A percentile compares a stretch with the other conserved stretches of the same genome.
Evolutionary conservation across 2,329 filamentous ascomycete genomes (phyloP).

Genomic region (Neonectria magnoliae): DNA sequence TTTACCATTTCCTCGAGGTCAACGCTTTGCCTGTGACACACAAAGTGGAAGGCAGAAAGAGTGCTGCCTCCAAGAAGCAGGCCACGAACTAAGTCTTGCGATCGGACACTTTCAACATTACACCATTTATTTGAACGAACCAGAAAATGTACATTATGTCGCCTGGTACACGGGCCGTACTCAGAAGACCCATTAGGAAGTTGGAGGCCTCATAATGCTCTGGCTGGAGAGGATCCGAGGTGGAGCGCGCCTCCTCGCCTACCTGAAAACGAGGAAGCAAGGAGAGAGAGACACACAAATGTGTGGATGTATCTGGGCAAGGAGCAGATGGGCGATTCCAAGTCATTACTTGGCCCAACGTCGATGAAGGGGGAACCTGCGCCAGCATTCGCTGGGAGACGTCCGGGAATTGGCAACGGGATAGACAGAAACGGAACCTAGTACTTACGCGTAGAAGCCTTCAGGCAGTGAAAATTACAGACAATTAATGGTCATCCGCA

Average conservation of each 20-base stretch:
- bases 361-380: background rate
- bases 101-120: background rate
- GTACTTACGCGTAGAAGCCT: background rate
- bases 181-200: background rate
- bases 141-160: conserved; percentile 15
- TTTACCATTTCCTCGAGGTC: conserved; percentile 97
- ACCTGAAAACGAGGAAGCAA: background rate
- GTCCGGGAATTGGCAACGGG: background rate
- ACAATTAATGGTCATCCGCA: background rate
- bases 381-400: background rate
- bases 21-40: conserved; percentile 64
- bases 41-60: conserved; percentile 26
- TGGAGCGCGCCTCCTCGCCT: background rate
- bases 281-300: background rate
- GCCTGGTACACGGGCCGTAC: background rate
- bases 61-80: conserved; percentile 28
- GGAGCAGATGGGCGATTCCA: background rate
- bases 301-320: background rate
- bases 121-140: conserved; percentile 4
- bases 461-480: conserved; percentile 6
- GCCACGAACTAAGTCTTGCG: conserved; percentile 21
- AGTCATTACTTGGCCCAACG: background rate
- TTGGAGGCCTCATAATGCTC: background rate
- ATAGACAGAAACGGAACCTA: background rate
- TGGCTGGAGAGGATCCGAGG: background rate